Evolutionary conservation across 1,284 basidiomycete genomes (phyloP).

Genomic region (Sanguinoderma infundibulare): DNA sequence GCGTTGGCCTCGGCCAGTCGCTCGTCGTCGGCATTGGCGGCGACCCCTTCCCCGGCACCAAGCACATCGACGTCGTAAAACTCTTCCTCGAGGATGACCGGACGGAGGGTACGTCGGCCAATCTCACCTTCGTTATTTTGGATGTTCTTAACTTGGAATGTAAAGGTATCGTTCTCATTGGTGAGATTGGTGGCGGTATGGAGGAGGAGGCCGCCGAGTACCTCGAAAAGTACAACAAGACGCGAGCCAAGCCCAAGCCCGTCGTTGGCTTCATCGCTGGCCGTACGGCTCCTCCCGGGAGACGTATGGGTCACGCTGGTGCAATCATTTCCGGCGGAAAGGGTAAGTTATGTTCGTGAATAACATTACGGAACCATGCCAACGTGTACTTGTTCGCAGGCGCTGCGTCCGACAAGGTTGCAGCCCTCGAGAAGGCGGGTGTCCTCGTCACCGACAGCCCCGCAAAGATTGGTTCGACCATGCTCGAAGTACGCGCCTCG

Average conservation of each 20-base stretch:
- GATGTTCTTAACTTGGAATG: background rate
- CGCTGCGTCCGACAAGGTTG: constrained; percentile 95
- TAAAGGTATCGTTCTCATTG: constrained; percentile 93
- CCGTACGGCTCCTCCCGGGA: constrained; percentile 94
- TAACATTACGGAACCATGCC: background rate
- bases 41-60: constrained; percentile 98
- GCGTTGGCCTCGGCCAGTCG: constrained; percentile 95
- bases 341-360: constrained; percentile 49
- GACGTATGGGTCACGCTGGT: constrained; percentile 98
- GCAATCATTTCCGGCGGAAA: constrained; percentile 99
- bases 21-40: constrained; percentile 98
- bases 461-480: constrained; percentile 89
- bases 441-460: constrained; percentile 95
- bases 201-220: constrained; percentile 99
- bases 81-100: constrained; percentile 94
- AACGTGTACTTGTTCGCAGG: constrained; percentile 44
- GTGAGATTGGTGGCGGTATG: constrained; percentile 99
- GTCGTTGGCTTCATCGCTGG: constrained; percentile 99
- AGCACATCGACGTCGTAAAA: constrained; percentile 95
- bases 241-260: constrained; percentile 87
- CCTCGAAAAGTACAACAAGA: constrained; percentile 92
- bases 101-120: constrained; percentile 73
- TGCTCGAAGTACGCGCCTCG: constrained; percentile 73
- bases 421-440: constrained; percentile 92
- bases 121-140: background rate